phyloP scores from a whole-genome alignment of 805 yeast species.

The Torulaspora maleeae region DNA sequence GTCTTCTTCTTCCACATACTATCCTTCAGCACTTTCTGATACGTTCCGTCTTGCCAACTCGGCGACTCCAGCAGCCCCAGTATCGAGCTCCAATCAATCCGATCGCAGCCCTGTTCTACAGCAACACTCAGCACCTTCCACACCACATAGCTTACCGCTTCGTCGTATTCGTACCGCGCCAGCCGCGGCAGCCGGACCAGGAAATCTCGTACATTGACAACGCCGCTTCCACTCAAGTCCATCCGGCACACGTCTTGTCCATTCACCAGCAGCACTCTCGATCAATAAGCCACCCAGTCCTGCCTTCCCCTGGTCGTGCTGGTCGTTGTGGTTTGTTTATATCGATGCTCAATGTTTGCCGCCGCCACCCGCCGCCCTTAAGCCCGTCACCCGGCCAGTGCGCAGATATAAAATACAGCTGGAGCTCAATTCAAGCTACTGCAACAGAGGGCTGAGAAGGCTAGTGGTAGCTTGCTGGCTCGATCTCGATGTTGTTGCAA shows the following conservation, averaged over 20 bases:
- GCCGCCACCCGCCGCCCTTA: slow-evolving; percentile 10
- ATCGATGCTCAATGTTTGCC: slow-evolving; percentile 12
- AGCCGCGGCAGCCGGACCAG: slow-evolving; percentile 26
- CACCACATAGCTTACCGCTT: slow-evolving; percentile 23
- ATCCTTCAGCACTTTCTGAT: slow-evolving; percentile 14
- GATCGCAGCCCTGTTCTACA: slow-evolving; percentile 11
- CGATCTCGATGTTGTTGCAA: too few relatives aligned
- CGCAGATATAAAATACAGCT: not conserved
- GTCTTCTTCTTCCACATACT: slow-evolving; percentile 18
- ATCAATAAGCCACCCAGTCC: too few relatives aligned
- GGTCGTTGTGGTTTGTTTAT: not conserved
- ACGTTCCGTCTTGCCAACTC: slow-evolving; percentile 21
- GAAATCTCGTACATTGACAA: slow-evolving; percentile 25
- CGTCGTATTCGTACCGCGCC: slow-evolving; percentile 25
- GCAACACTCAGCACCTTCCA: slow-evolving; percentile 28
- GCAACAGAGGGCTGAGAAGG: too few relatives aligned
- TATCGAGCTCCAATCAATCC: slow-evolving; percentile 25
- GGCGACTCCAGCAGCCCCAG: slow-evolving; percentile 17
- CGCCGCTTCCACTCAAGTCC: slow-evolving; percentile 6
- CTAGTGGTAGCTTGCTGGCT: not conserved
- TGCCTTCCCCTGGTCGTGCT: too few relatives aligned
- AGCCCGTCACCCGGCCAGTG: not conserved
- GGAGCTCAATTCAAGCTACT: too few relatives aligned
- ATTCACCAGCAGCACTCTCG: not conserved
- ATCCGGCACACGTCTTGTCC: slow-evolving; percentile 6